Percentiles rank a stretch among this genome's conserved stretches.
phyloP scores from a whole-genome alignment of 345 rosid species.

The Ceriops tagal region DNA sequence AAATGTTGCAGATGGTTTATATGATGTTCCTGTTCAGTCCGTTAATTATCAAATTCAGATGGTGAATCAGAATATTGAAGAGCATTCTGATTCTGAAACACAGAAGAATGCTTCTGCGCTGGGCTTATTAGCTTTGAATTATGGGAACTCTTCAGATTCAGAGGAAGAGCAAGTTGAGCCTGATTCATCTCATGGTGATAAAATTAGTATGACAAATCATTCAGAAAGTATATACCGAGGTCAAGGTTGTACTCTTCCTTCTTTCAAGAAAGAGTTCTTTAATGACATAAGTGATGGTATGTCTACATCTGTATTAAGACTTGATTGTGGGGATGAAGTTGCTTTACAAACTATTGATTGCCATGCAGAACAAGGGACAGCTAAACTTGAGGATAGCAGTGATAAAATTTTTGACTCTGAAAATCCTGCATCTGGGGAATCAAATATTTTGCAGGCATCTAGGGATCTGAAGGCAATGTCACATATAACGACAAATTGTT shows the following conservation, averaged over 20 bases:
- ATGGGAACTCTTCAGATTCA: constrained; percentile 90
- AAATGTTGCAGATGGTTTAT: constrained; percentile 31
- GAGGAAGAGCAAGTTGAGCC: constrained; percentile 59
- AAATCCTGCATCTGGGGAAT: constrained; percentile 27
- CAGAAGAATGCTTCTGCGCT: constrained; percentile 55
- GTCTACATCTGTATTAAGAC: constrained; percentile 12
- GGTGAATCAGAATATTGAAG: constrained; percentile 32
- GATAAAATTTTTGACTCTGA: constrained; percentile 36
- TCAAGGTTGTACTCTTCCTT: constrained; percentile 20
- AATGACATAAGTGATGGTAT: constrained; percentile 23
- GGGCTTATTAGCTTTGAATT: constrained; percentile 67
- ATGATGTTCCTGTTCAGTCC: constrained; percentile 46
- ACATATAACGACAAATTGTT: constrained; percentile 29
- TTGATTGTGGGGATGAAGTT: constrained; percentile 28
- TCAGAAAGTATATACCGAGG: constrained; percentile 26
- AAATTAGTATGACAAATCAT: constrained; percentile 23
- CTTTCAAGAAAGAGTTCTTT: constrained; percentile 22
- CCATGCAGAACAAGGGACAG: constrained; percentile 11
- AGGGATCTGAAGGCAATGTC: constrained; percentile 22
- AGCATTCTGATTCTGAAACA: constrained; percentile 27
- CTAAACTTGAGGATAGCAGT: constrained; percentile 24
- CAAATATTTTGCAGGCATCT: constrained; percentile 27
- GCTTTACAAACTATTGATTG: constrained; percentile 27
- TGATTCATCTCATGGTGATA: constrained; percentile 31
- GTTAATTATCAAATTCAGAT: constrained; percentile 28